A percentile compares a stretch with the other conserved stretches of the same genome.
Evolutionary conservation across 805 yeast species (phyloP).

Genomic region (Isabelozyma rhagii): DNA sequence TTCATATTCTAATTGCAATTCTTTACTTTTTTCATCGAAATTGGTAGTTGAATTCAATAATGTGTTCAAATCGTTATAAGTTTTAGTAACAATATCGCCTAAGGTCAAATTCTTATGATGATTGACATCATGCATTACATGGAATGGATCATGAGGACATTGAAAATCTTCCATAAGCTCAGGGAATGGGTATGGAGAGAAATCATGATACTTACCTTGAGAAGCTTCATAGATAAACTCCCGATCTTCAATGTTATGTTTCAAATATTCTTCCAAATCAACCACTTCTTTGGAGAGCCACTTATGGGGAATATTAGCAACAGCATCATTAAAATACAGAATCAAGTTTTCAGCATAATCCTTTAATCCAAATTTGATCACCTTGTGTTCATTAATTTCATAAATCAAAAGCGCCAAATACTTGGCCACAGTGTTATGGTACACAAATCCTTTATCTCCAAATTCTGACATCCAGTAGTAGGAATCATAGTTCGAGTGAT

Average conservation of each 20-base stretch:
- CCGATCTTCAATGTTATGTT: conserved; percentile 10
- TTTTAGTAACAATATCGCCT: conserved; percentile 18
- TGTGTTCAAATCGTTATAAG: conserved; percentile 14
- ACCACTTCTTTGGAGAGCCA: conserved; percentile 26
- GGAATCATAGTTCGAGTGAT: conserved; percentile 75
- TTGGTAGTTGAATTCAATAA: conserved; percentile 18
- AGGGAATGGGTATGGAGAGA: conserved; percentile 12
- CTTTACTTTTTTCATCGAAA: conserved; percentile 26
- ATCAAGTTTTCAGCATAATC: conserved; percentile 40
- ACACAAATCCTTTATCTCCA: conserved; percentile 62
- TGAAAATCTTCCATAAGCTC: conserved; percentile 9
- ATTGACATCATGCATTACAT: conserved; percentile 2
- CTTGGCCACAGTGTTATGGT: conserved; percentile 56
- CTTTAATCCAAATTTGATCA: conserved; percentile 38
- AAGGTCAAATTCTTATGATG: conserved; percentile 18
- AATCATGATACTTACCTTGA: conserved; percentile 15
- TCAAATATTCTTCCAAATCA: conserved; percentile 3
- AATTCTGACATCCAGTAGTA: conserved; percentile 63
- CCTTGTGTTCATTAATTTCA: conserved; percentile 46
- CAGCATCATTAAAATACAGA: conserved; percentile 34
- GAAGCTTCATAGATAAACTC: conserved; percentile 11
- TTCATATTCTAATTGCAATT: conserved; percentile 28
- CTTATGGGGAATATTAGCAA: conserved; percentile 30
- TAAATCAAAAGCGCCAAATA: conserved; percentile 49
- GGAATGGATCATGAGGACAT: neutral